These are phyloP conservation scores for Phytophthora litchii DNA, from an alignment of 352 stramenopile species.

Conservation along the genomic window DNA sequence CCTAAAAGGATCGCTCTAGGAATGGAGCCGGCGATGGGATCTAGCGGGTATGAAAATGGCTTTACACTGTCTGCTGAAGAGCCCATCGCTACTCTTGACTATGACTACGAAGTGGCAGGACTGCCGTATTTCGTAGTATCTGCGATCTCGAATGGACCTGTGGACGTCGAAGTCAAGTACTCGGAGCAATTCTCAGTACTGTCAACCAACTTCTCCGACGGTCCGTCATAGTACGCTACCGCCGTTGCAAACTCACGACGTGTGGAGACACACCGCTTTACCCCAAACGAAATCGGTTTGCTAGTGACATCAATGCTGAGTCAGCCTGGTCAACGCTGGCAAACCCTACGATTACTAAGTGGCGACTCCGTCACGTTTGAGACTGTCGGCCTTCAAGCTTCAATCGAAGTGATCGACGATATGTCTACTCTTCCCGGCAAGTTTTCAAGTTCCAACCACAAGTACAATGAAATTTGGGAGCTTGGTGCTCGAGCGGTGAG, in stretches of 20 bases:
- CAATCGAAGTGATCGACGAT: slow-evolving; percentile 34
- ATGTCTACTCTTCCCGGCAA: slow-evolving; percentile 29
- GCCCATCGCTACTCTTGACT: slow-evolving; percentile 34
- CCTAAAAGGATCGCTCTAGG: slow-evolving; percentile 30
- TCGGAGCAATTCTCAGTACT: slow-evolving; percentile 33
- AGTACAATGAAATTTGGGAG: slow-evolving; percentile 42
- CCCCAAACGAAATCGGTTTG: too few relatives aligned
- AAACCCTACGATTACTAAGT: slow-evolving; percentile 29
- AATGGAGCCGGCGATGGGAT: slow-evolving; percentile 7
- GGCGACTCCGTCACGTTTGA: slow-evolving; percentile 37
- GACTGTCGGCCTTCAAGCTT: slow-evolving; percentile 29
- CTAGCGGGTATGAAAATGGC: slow-evolving; percentile 4
- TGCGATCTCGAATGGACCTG: slow-evolving; percentile 20
- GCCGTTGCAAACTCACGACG: slow-evolving; percentile 34
- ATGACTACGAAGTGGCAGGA: slow-evolving; percentile 35
- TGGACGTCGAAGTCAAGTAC: slow-evolving; percentile 42
- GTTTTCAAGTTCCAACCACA: slow-evolving; percentile 38
- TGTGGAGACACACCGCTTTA: slow-evolving; percentile 36
- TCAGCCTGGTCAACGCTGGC: slow-evolving; percentile 35
- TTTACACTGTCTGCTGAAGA: slow-evolving; percentile 25
- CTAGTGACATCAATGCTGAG: slow-evolving; percentile 21
- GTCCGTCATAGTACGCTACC: slow-evolving; percentile 26
- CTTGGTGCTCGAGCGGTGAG: slow-evolving; percentile 33
- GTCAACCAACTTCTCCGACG: slow-evolving; percentile 31
- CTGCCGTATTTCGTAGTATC: slow-evolving; percentile 34